A percentile compares a stretch with the other conserved stretches of the same genome.
Evolutionary conservation across 2,329 filamentous ascomycete species (phyloP).

Genomic region (Hortaea sp.): DNA sequence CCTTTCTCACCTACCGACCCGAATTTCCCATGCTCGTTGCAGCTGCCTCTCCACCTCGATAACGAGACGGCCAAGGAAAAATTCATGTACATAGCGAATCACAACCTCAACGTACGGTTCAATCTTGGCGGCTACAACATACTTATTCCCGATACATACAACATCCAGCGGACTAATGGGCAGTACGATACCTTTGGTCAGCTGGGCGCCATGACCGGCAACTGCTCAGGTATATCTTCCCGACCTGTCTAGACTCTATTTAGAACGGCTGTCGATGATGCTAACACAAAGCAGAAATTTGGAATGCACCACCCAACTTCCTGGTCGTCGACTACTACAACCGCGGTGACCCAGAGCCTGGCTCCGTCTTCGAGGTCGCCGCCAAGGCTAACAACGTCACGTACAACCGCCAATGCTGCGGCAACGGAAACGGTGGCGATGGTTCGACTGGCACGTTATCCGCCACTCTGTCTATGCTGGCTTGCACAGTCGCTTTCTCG

Average conservation of each 20-base stretch:
- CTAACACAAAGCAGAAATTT: constrained; percentile 27
- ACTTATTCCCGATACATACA: constrained; percentile 60
- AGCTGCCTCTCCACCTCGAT: constrained; percentile 62
- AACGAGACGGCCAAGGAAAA: constrained; percentile 42
- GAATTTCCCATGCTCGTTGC: constrained; percentile 64
- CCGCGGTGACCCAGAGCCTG: constrained; percentile 48
- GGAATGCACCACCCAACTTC: constrained; percentile 64
- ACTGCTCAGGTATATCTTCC: constrained; percentile 44
- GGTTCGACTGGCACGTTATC: background rate
- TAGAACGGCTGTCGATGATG: constrained; percentile 16
- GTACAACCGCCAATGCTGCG: constrained; percentile 35
- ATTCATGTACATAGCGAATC: constrained; percentile 74
- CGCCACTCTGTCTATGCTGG: too few relatives aligned
- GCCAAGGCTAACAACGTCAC: constrained; percentile 63
- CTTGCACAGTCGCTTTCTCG: too few relatives aligned
- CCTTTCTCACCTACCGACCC: constrained; percentile 65
- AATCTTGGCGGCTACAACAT: constrained; percentile 45
- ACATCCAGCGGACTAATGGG: constrained; percentile 64
- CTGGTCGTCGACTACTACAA: constrained; percentile 84
- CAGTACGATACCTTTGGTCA: constrained; percentile 51
- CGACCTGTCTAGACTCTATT: background rate
- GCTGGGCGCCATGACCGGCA: constrained; percentile 52
- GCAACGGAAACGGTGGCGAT: background rate
- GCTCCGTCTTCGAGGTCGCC: constrained; percentile 68
- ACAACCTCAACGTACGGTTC: constrained; percentile 78